Evolutionary conservation across 164 flowering plant species (phyloP), one percentile per base, ranked within the genome.

Genomic region (Nymphaea colorata): DNA sequence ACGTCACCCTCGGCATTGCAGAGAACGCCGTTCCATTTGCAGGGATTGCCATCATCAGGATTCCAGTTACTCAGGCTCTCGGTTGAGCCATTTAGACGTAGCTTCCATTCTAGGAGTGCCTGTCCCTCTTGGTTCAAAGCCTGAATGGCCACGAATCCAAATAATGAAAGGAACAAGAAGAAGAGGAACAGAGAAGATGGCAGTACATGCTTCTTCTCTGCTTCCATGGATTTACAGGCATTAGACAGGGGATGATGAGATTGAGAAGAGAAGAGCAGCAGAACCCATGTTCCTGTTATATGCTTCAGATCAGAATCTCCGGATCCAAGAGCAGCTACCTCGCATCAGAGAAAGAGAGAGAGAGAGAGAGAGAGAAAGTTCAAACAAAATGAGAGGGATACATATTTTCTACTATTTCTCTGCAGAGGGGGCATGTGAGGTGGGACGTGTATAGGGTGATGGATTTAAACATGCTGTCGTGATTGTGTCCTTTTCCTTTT

Each of bases 241-340:
- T 85, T 76, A 71, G 70, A 79, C 72, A 78, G 70, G 68, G 71
- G 83, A 41, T 80, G 83, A 41, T 79, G 78, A 76, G 86, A 79
- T 79, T 83, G 78, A 93, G 93, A 91, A 86, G 85, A 87, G 93
- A 74, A 47, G 86, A 86, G 84, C 84, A 88, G 71, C 84, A 83
- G 84, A 85, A 80, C 85, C 96, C 91, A 89, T 87, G 90, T 88
- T 89, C 90, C 89, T 90, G 90, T 86, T 93, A 90, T 90, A 93
- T 12, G 87, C 73, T 83, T 73, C 74, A 85, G 82, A 81, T 77
- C 74, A 79, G 82, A 77, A 82, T 87, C 82, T 87, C 89, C 82
- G 80, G 97, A 91, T 87, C 91, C 80, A 80, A 75, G 77, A 71
- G 68, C 80, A 70, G 69, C 75, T 78, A 69, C 70, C 71, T 73